Conservation (phyloP, 2,329 filamentous ascomycete genomes). For the Verticillium albo-atrum region DNA sequence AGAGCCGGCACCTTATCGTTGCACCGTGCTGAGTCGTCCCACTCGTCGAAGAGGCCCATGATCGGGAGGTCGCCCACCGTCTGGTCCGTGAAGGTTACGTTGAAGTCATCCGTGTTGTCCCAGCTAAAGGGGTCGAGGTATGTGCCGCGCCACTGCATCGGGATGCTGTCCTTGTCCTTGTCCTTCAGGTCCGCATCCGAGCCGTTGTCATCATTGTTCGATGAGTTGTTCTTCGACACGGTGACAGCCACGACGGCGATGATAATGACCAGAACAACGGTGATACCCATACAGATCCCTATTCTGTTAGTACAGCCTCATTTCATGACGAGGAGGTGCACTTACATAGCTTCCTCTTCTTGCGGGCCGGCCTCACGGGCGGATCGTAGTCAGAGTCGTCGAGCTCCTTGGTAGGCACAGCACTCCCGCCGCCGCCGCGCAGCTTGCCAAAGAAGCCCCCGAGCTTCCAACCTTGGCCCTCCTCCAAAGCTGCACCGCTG, state of each 20-base stretch:
- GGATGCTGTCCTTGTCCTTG: constrained; percentile 53
- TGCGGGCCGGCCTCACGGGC: constrained; percentile 35
- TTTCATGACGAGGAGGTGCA: constrained; percentile 7
- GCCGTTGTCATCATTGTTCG: constrained; percentile 9
- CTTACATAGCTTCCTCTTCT: constrained; percentile 59
- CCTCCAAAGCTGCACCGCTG: constrained; percentile 66
- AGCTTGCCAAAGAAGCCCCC: constrained; percentile 18
- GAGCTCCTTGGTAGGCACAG: constrained; percentile 46
- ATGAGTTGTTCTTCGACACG: constrained; percentile 56
- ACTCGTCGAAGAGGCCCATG: constrained; percentile 81
- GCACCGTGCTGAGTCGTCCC: constrained; percentile 76
- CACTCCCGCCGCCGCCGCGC: constrained; percentile 40
- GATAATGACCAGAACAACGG: constrained; percentile 56
- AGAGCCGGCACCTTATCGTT: constrained; percentile 79
- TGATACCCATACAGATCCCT: constrained; percentile 53
- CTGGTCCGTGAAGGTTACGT: constrained; percentile 84
- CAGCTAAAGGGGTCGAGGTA: constrained; percentile 87
- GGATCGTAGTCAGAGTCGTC: constrained; percentile 41
- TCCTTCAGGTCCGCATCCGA: constrained; percentile 36
- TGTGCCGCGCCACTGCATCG: constrained; percentile 64
- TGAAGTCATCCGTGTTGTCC: constrained; percentile 88
- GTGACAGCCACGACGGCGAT: constrained; percentile 65
- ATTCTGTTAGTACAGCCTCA: neutral
- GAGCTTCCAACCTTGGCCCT: constrained; percentile 44
- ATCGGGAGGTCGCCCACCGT: constrained; percentile 83